Percentiles rank a stretch among this genome's conserved stretches.
These are phyloP conservation scores for Davidsoniella neocaledoniae DNA, from an alignment of 2,329 filamentous ascomycete genomes.

Conservation along the genomic window DNA sequence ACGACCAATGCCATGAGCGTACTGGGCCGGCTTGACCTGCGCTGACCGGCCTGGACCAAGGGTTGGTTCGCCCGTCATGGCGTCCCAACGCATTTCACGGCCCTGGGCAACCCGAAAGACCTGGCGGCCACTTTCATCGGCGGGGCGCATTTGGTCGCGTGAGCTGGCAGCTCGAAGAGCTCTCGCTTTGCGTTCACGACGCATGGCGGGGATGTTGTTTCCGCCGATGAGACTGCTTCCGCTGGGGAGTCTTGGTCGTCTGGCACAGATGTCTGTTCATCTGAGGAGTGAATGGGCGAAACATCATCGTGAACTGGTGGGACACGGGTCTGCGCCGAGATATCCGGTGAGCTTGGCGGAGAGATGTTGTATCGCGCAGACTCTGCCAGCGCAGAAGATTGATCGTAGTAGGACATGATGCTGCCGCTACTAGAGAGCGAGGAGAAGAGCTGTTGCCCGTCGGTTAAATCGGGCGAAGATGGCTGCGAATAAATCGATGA, in stretches of 20 bases:
- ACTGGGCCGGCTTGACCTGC: constrained; percentile 38
- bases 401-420: constrained; percentile 1
- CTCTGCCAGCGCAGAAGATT: background rate
- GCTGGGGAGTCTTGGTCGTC: constrained; percentile 1
- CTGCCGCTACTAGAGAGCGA: too few relatives aligned
- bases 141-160: constrained; percentile 19
- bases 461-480: background rate
- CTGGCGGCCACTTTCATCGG: constrained; percentile 10
- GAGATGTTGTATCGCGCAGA: constrained; percentile 26
- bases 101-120: constrained; percentile 13
- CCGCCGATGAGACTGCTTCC: background rate
- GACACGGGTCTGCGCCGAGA: background rate
- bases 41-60: constrained; percentile 38
- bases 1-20: constrained; percentile 21
- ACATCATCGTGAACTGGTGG: constrained; percentile 21
- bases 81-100: constrained; percentile 42
- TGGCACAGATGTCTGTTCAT: constrained; percentile 21
- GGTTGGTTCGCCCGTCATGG: constrained; percentile 48
- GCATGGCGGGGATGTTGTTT: constrained; percentile 35
- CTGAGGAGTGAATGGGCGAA: constrained; percentile 35
- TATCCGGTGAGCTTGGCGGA: constrained; percentile 40
- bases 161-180: constrained; percentile 24
- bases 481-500: constrained; percentile 3
- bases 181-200: constrained; percentile 22
- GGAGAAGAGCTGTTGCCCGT: background rate